Conservation (phyloP, 805 yeast species). For the Brettanomyces bruxellensis region DNA sequence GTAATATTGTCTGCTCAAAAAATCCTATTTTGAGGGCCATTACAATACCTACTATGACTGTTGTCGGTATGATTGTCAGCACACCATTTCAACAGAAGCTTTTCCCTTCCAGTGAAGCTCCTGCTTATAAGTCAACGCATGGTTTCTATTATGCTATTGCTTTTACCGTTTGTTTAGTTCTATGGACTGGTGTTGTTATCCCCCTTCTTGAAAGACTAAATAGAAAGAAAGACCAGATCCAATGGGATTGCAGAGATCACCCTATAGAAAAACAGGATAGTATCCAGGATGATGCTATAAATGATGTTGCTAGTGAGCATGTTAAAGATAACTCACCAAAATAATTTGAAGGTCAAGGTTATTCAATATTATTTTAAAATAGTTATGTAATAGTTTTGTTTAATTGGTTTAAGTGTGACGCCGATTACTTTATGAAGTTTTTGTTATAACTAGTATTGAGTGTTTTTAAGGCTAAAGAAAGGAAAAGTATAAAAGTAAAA, state of each 20-base stretch:
- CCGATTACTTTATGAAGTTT: too few species aligned
- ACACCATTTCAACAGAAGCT: conserved; percentile 23
- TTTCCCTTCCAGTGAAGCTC: conserved; percentile 26
- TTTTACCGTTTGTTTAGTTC: conserved; percentile 13
- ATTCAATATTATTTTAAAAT: too few species aligned
- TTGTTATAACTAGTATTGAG: too few species aligned
- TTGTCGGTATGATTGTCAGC: conserved; percentile 16
- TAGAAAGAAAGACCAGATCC: conserved; percentile 3
- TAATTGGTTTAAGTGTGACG: too few species aligned
- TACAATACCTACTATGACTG: conserved; percentile 19
- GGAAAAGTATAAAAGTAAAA: too few species aligned
- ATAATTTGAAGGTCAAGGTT: too few species aligned
- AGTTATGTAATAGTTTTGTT: too few species aligned
- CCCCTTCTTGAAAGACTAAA: conserved; percentile 13
- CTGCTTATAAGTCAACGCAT: conserved; percentile 17
- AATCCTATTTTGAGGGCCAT: conserved; percentile 19
- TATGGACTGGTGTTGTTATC: conserved; percentile 16
- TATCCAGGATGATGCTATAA: too few species aligned
- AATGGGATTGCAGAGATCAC: background rate
- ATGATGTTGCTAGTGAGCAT: too few species aligned
- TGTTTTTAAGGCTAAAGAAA: too few species aligned
- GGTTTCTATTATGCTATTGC: conserved; percentile 20
- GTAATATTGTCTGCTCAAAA: conserved; percentile 40
- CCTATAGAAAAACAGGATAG: too few species aligned
- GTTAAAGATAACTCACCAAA: too few species aligned